Evolutionary conservation across 2,329 filamentous ascomycete species (phyloP).

Genomic region (Colletotrichum truncatum): DNA sequence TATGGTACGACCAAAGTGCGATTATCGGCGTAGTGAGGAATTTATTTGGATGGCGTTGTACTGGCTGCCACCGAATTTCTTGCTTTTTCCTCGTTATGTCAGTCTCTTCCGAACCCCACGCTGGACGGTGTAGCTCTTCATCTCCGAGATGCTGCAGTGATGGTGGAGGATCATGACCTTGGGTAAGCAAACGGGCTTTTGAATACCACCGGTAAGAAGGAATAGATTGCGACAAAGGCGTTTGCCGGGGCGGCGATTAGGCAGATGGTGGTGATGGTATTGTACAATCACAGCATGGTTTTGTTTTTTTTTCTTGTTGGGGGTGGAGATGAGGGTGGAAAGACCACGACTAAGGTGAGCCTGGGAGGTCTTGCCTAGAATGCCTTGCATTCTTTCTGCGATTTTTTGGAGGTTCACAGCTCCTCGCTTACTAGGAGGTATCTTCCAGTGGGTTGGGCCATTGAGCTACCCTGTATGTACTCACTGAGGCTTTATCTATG

Average conservation of each 20-base stretch:
- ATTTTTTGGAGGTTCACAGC: not conserved
- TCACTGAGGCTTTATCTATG: too few relatives aligned
- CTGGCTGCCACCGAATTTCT: not conserved
- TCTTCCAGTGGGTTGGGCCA: not conserved
- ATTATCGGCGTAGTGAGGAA: not conserved
- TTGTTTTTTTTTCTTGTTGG: too few relatives aligned
- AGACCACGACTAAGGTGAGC: too few relatives aligned
- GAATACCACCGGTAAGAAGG: not conserved
- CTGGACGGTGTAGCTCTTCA: not conserved
- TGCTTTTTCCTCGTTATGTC: slow-evolving; percentile 9
- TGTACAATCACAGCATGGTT: not conserved
- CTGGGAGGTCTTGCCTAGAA: not conserved
- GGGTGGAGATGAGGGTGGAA: too few relatives aligned
- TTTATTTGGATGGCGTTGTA: not conserved
- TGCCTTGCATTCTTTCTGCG: not conserved
- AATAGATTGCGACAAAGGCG: not conserved
- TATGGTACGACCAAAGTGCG: not conserved
- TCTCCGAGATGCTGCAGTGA: slow-evolving; percentile 16
- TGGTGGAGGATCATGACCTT: not conserved
- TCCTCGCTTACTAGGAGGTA: not conserved
- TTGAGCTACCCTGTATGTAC: not conserved
- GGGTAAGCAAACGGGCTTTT: not conserved
- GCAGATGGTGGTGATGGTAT: not conserved
- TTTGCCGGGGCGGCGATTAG: not conserved
- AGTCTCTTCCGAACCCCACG: not conserved